Base-by-base conservation (phyloP, 202 grass and related monocot species). In the Cymbopogon flexuosus region DNA sequence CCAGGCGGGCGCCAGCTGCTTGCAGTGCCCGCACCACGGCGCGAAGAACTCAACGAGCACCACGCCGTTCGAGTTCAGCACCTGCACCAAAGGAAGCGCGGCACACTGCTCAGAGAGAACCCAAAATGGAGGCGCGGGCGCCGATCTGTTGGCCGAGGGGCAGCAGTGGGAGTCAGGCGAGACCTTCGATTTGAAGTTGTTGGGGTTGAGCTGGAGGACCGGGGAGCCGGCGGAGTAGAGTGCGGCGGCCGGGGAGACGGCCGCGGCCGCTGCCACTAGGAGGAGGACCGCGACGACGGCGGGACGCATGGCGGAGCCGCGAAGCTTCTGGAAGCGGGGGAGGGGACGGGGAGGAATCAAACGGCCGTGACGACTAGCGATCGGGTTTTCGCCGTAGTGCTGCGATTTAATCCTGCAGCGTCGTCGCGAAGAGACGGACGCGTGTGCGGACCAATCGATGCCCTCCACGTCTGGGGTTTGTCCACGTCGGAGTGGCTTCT, bases 101-200 rank as follows among this genome's bases (percentile, higher is more conserved):
- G 2, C 71, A 85, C 30, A 13, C 45, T 52, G 0, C 2, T 57
- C 40, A 72, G 27, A 64, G 7, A 24, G 57, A n/a, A 6, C 0
- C 40, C 22, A 27, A 19, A 87, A 72, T 70, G 54, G n/a, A 49
- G 59, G 35, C 37, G 19, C 35, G 64, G 89, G 27, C 37, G 19
- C 35, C 69, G 90, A 92, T 85, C 80, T 81, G 74, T 65, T 1
- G 65, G 9, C 6, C 5, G 12, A 65, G 24, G 35, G 62, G 16
- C 40, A 29, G 12, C 5, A 6, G 36, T 11, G 69, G 5, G 52
- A 73, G 87, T 5, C 24, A 60, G 10, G 74, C 13, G 68, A 62
- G 40, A 96, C 96, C 92, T 99, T 99, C 21, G 90, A 93, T 86
- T 99, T 99, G 92, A 99, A 99, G 81, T 96, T 99, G 77, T 68